A percentile compares a stretch with the other conserved stretches of the same genome.
Conservation (phyloP, 129 eudicot genomes). For the Flaveria linearis region DNA sequence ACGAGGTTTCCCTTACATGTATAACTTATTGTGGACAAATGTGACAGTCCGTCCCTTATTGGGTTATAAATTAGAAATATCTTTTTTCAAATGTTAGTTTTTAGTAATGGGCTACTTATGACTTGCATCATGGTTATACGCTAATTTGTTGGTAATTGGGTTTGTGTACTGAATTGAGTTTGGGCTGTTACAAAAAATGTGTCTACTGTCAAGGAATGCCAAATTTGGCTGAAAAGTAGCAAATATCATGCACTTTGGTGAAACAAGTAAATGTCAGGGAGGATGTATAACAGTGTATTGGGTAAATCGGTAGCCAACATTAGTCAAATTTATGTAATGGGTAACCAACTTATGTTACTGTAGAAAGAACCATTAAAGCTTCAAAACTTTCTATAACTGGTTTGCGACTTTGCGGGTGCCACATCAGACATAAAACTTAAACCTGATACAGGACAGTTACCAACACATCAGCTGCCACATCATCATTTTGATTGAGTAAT, state of each 20-base stretch:
- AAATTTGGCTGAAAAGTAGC: background rate
- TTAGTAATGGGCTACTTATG: background rate
- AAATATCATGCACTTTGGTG: background rate
- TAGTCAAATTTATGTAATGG: background rate
- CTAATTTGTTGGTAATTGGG: conserved; percentile 8
- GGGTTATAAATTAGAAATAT: conserved; percentile 6
- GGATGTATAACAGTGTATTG: background rate
- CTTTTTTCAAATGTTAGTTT: background rate
- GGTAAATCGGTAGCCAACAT: background rate
- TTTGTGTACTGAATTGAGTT: background rate
- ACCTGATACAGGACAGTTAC: background rate
- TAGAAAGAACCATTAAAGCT: conserved; percentile 6
- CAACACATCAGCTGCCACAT: background rate
- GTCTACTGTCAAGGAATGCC: background rate
- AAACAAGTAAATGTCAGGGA: background rate
- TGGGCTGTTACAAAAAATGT: background rate
- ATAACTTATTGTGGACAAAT: background rate
- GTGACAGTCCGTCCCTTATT: background rate
- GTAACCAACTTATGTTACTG: background rate
- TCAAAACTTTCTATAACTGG: background rate
- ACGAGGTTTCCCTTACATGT: conserved; percentile 10
- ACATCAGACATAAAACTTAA: background rate
- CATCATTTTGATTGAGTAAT: background rate
- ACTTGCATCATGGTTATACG: background rate
- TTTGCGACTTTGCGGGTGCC: background rate